Base-by-base conservation (phyloP, 2,329 filamentous ascomycete genomes). In the Madurella mycetomatis region DNA sequence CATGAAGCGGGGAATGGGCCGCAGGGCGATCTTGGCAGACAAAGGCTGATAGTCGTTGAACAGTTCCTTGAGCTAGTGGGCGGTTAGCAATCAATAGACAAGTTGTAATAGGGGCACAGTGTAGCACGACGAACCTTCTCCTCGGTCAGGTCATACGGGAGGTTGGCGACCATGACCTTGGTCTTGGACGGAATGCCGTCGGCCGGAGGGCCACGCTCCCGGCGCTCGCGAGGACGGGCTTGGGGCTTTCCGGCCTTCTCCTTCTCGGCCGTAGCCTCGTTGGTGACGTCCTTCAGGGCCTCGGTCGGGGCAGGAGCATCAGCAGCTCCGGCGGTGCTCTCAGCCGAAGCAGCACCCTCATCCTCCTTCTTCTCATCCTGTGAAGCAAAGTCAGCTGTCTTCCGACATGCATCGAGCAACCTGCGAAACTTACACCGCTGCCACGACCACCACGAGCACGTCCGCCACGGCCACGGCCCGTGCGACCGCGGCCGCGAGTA, bases 151-250 rank as follows among this genome's bases (percentile, higher is more conserved):
- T 99, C 92, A 71, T 99, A 99, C 50, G 94, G 94, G 60, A 99
- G 85, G 81, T 99, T 99, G 70, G 94, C 94, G 69, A 99, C 94
- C 94, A 99, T 99, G 77, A 99, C 90, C 88, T 99, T 99, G 76
- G 89, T 97, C 87, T 96, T 96, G 76, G 92, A 97, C 63, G 94
- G 87, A 69, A 99, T 90, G 65, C 94, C 94, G 72, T 99, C 92
- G 74, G 95, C 92, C 57, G 94, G 94, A 62, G 94, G 94, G 61
- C 94, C 94, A 73, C 94, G 92, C 84, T 96, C 82, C 65, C 83
- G 80, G 67, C 82, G 80, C 77, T 84, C 80, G 67, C 81, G 81
- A 67, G 76, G 73, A 59, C 80, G 80, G 66, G 74, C 70, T 69
- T 81, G 75, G 56, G 77, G 79, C 73, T 85, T 82, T 65, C 81